Conservation (phyloP, 768 basidiomycete genomes). For the Exidia glandulosa region DNA sequence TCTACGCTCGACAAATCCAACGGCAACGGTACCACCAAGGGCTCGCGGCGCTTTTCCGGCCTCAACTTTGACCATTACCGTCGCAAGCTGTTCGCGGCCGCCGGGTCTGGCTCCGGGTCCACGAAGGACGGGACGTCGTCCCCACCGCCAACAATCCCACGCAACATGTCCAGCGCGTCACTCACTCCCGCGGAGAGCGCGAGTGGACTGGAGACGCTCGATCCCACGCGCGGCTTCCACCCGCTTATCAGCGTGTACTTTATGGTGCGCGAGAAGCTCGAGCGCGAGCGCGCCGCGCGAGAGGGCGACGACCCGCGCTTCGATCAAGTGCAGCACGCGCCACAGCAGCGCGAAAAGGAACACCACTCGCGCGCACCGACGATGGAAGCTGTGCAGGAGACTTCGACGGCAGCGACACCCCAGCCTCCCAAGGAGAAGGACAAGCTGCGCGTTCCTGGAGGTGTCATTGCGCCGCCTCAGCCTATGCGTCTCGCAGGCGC, state of each 20-base stretch:
- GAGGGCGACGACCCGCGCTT: too few species aligned
- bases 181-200: neutral
- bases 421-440: neutral
- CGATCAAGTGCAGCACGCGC: neutral
- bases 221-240: slow-evolving; percentile 90
- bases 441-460: neutral
- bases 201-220: slow-evolving; percentile 19
- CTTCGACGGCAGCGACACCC: neutral
- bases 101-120: slow-evolving; percentile 19
- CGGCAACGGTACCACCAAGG: slow-evolving; percentile 32
- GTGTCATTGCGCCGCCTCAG: neutral
- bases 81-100: slow-evolving; percentile 67
- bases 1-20: slow-evolving; percentile 18
- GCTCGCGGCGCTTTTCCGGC: slow-evolving; percentile 81
- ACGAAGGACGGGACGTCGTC: neutral
- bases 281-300: slow-evolving; percentile 56
- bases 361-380: neutral
- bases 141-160: neutral
- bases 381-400: neutral
- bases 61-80: slow-evolving; percentile 76
- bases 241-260: slow-evolving; percentile 94
- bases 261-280: slow-evolving; percentile 89
- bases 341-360: too few species aligned
- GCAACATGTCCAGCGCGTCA: slow-evolving; percentile 6
- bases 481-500: neutral